A percentile compares a stretch with the other conserved stretches of the same genome.
phyloP scores from a whole-genome alignment of 352 stramenopile species.

The Globisporangium cylindrosporum region DNA sequence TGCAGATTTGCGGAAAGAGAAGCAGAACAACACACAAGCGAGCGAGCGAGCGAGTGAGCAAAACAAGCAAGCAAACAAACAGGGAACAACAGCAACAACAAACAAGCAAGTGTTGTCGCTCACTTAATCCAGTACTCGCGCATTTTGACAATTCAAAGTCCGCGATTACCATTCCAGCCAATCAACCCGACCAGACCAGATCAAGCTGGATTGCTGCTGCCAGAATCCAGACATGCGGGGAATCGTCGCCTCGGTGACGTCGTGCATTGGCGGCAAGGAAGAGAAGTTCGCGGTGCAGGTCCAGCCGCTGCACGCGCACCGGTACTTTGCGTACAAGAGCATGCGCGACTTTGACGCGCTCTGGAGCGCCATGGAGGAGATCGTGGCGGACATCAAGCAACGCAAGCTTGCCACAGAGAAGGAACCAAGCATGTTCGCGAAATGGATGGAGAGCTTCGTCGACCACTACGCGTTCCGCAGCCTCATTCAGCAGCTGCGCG shows the following conservation, averaged over 20 bases:
- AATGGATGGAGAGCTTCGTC: conserved; percentile 76
- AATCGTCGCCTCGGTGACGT: conserved; percentile 67
- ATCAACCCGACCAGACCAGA: background rate
- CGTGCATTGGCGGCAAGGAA: conserved; percentile 77
- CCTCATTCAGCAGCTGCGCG: conserved; percentile 52
- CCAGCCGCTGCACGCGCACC: conserved; percentile 28
- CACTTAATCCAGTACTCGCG: conserved; percentile 9
- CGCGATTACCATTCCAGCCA: background rate
- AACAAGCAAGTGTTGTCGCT: conserved; percentile 5
- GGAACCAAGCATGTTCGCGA: conserved; percentile 46
- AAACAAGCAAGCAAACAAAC: conserved; percentile 8
- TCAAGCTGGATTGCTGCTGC: conserved; percentile 13
- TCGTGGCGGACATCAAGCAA: conserved; percentile 53
- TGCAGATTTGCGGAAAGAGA: conserved; percentile 28
- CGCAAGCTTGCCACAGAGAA: conserved; percentile 15
- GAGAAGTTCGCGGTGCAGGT: conserved; percentile 78
- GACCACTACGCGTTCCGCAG: conserved; percentile 72
- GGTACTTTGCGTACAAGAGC: conserved; percentile 84
- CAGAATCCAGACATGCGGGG: conserved; percentile 46
- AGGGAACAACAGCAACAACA: background rate
- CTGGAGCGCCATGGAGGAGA: conserved; percentile 53
- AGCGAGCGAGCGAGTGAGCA: conserved; percentile 1
- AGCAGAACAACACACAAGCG: conserved; percentile 10
- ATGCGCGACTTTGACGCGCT: conserved; percentile 72
- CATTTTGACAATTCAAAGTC: background rate